Evolutionary conservation across 2,329 filamentous ascomycete species (phyloP), one percentile per base, ranked within the genome.

Genomic region (Aspergillus spinulosporus): DNA sequence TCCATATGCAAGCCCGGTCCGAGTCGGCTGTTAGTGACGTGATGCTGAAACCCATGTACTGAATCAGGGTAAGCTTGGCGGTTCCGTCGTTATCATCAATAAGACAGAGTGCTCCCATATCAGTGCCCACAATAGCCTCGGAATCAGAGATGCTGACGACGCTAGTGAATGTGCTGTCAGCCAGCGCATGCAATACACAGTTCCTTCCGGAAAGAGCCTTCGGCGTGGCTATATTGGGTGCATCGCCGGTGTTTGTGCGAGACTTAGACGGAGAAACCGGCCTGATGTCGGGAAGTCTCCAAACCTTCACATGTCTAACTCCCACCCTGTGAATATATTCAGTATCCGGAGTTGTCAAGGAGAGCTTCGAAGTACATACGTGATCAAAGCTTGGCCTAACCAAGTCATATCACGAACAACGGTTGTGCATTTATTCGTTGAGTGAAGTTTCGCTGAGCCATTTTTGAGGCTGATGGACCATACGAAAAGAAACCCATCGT

Each of bases 401-500:
- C 94, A 99, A 40, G 89, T 82, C 84, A 99, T 96, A 52, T 88
- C 87, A 61, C 87, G 88, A 65, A 97, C 84, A 59, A 86, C 86
- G 14, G 90, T 92, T 5, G 92, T 97, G 74, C 94, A 97, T 71
- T 94, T 90, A 74, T 97, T 97, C 80, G 83, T 96, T 70, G 81
- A 93, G 83, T 87, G 82, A 34, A 97, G 78, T 65, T 82, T 91
- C 1, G 92, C 88, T 15, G 88, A 83, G 14, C 92, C 93, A 7
- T 85, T 94, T 48, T 86, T 88, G n/a, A 88, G 77, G 66, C 95
- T 92, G 62, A 97, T 84, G 63, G 82, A 85, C 92, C 93, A 97
- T 29, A 97, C 82, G 70, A 93, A 96, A 15, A 99, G 80, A 69
- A 95, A 97, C 1, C 93, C 93, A 74, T 99, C 94, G 70, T 97